Percentiles rank a stretch among this genome's conserved stretches.
These are phyloP conservation scores for Osmanthus fragrans DNA, from an alignment of 257 asterid species.

Conservation along the genomic window DNA sequence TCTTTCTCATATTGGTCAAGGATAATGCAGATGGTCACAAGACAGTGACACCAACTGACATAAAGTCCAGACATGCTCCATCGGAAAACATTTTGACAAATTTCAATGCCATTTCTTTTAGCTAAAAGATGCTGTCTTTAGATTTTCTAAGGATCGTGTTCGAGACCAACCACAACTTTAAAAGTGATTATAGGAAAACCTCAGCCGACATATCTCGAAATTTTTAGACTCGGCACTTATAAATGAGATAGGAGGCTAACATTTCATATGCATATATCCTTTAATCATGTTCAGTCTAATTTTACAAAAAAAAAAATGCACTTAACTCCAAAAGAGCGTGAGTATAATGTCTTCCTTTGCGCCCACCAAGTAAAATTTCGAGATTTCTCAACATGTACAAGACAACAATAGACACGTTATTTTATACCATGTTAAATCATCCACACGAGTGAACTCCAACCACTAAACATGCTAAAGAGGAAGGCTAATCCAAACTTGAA, in stretches of 20 bases:
- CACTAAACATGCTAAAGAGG: too few relatives aligned
- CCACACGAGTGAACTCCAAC: too few relatives aligned
- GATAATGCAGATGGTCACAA: background rate
- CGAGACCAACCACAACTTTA: background rate
- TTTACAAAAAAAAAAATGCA: too few relatives aligned
- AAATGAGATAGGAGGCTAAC: too few relatives aligned
- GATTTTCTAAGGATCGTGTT: background rate
- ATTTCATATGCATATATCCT: too few relatives aligned
- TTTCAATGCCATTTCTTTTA: background rate
- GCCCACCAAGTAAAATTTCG: background rate
- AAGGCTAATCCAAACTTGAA: background rate
- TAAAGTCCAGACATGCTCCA: slow-evolving; percentile 14
- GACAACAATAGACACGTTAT: too few relatives aligned
- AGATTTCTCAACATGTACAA: background rate
- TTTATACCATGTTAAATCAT: background rate
- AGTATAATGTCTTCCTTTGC: background rate
- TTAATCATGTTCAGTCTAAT: too few relatives aligned
- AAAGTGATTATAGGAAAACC: background rate
- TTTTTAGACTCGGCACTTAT: too few relatives aligned
- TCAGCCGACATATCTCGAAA: too few relatives aligned
- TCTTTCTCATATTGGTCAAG: background rate
- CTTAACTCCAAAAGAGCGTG: too few relatives aligned
- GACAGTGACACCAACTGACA: slow-evolving; percentile 21
- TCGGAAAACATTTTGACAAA: background rate
- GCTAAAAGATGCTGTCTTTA: background rate